Evolutionary conservation across 345 rosid genomes (phyloP).

Genomic region (Syzygium grande): DNA sequence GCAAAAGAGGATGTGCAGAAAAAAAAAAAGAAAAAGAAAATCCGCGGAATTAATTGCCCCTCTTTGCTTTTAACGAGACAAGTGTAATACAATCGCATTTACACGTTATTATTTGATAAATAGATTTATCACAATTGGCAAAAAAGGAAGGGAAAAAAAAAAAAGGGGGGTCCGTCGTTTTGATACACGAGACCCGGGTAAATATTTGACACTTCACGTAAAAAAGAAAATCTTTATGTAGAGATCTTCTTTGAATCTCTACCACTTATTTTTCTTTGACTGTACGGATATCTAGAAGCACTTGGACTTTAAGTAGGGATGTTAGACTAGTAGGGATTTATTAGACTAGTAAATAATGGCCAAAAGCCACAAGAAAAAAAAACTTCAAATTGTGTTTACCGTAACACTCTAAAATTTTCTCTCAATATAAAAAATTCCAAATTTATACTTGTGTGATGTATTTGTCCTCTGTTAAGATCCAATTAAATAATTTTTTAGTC

Average conservation of each 20-base stretch:
- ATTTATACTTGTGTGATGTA: too few relatives aligned
- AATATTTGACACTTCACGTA: not conserved
- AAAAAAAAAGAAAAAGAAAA: not conserved
- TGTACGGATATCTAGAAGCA: not conserved
- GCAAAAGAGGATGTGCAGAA: not conserved
- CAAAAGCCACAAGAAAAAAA: too few relatives aligned
- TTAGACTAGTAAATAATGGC: not conserved
- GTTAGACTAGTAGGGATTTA: too few relatives aligned
- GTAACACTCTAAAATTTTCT: too few relatives aligned
- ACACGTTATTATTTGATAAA: not conserved
- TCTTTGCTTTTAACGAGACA: not conserved
- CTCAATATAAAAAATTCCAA: too few relatives aligned
- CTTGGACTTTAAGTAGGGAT: not conserved
- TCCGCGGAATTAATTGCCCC: not conserved
- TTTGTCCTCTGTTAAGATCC: too few relatives aligned
- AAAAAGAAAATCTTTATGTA: not conserved
- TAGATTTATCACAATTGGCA: not conserved
- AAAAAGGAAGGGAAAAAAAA: not conserved
- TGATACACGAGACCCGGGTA: not conserved
- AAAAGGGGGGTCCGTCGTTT: not conserved
- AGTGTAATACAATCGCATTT: not conserved
- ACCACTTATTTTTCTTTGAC: not conserved
- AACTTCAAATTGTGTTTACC: too few relatives aligned
- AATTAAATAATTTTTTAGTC: too few relatives aligned
- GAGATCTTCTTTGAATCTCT: not conserved